Evolutionary conservation across 495 filamentous ascomycete species (phyloP).

Genomic region (Entonaema liquescens): DNA sequence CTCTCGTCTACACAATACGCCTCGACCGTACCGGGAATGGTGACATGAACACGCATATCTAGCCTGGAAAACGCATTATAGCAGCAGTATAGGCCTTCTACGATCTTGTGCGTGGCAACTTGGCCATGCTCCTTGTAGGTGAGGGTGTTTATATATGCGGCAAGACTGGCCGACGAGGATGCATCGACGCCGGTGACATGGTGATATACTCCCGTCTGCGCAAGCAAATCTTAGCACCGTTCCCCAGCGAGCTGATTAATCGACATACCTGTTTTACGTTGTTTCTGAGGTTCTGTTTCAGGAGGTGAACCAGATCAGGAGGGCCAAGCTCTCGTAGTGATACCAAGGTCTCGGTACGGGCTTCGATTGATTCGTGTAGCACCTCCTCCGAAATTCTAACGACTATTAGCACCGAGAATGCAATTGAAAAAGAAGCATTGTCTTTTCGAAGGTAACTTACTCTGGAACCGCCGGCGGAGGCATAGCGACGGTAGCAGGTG

Average conservation of each 20-base stretch:
- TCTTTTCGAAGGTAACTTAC: slow-evolving; percentile 59
- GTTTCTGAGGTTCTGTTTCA: slow-evolving; percentile 80
- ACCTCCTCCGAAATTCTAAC: slow-evolving; percentile 89
- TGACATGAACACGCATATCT: slow-evolving; percentile 98
- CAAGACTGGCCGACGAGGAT: slow-evolving; percentile 94
- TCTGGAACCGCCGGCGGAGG: slow-evolving; percentile 89
- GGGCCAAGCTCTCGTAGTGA: slow-evolving; percentile 91
- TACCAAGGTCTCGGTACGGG: slow-evolving; percentile 85
- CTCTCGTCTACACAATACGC: slow-evolving; percentile 96
- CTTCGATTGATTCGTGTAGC: slow-evolving; percentile 84
- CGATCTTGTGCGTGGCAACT: slow-evolving; percentile 79
- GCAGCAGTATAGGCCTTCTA: slow-evolving; percentile 95
- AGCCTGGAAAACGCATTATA: slow-evolving; percentile 99
- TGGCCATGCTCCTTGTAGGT: slow-evolving; percentile 89
- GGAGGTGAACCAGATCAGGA: slow-evolving; percentile 92
- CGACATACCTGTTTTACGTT: slow-evolving; percentile 68
- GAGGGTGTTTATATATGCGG: slow-evolving; percentile 97
- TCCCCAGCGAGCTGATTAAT: background rate
- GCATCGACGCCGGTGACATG: slow-evolving; percentile 98
- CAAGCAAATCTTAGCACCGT: slow-evolving; percentile 32
- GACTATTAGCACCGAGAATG: slow-evolving; percentile 35
- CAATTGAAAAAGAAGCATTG: background rate
- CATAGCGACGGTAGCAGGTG: slow-evolving; percentile 63
- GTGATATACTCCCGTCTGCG: slow-evolving; percentile 89
- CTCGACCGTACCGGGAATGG: slow-evolving; percentile 93